These are phyloP conservation scores for Ploettnerulaceae sp. DNA, from an alignment of 2,329 filamentous ascomycete genomes.

Conservation along the genomic window DNA sequence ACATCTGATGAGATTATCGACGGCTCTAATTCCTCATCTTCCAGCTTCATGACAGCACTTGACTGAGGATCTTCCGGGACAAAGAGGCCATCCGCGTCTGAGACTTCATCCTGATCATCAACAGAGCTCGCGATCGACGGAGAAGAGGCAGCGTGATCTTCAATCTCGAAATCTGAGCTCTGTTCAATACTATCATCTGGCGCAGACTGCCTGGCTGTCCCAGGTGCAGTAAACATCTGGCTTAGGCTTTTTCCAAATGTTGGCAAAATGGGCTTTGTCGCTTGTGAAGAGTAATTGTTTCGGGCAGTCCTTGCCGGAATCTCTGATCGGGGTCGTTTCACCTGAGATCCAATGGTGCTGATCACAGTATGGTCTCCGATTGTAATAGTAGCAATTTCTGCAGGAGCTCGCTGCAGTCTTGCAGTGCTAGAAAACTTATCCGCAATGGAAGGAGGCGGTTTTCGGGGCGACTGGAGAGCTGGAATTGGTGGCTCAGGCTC, in stretches of 20 bases:
- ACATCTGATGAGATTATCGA: neutral
- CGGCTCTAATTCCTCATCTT: constrained; percentile 10
- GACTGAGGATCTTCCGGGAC: neutral
- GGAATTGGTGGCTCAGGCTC: constrained; percentile 23
- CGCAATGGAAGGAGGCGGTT: constrained; percentile 22
- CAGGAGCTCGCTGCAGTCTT: constrained; percentile 19
- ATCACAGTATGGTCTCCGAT: constrained; percentile 33
- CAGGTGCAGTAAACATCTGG: constrained; percentile 31
- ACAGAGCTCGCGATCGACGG: neutral
- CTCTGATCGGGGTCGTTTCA: constrained; percentile 24
- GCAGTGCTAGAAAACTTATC: constrained; percentile 24
- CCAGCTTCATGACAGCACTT: neutral
- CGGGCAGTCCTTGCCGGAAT: constrained; percentile 8
- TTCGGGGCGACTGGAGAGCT: constrained; percentile 26
- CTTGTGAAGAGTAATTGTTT: neutral
- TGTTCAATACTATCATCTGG: constrained; percentile 16
- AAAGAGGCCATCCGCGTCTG: neutral
- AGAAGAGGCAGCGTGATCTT: constrained; percentile 10
- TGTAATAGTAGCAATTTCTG: constrained; percentile 33
- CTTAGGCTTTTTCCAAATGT: constrained; percentile 32
- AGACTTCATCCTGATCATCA: constrained; percentile 4
- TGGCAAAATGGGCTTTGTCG: constrained; percentile 9
- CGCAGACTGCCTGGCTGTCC: constrained; percentile 14
- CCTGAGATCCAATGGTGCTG: constrained; percentile 30
- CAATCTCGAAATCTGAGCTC: constrained; percentile 9